Evolutionary conservation across 441 rosid species (phyloP).

Genomic region (Erodium texanum): DNA sequence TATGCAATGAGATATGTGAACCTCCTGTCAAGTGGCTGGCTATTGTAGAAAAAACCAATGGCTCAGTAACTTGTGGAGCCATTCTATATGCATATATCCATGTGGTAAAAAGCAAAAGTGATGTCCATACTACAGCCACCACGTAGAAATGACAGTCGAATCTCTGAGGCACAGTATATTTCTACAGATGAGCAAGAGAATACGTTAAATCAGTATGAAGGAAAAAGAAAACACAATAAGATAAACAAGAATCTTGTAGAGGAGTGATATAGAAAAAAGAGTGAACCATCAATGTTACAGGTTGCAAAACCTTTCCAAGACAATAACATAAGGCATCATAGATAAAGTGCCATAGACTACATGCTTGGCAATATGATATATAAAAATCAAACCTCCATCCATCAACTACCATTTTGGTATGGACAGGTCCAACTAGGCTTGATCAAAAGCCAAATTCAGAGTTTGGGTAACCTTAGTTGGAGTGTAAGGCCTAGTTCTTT

Average conservation of each 20-base stretch:
- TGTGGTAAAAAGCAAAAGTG: slow-evolving; percentile 42
- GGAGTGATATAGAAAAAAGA: background rate
- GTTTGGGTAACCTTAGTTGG: too few relatives aligned
- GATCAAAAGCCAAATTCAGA: too few relatives aligned
- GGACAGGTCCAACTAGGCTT: too few relatives aligned
- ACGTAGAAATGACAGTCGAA: slow-evolving; percentile 63
- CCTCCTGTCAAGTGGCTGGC: slow-evolving; percentile 43
- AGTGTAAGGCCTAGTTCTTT: too few relatives aligned
- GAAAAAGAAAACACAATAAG: background rate
- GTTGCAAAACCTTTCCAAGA: too few relatives aligned
- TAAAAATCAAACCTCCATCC: too few relatives aligned
- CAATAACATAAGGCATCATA: too few relatives aligned
- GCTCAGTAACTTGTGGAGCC: slow-evolving; percentile 31
- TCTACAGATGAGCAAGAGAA: slow-evolving; percentile 22
- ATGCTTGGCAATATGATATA: too few relatives aligned
- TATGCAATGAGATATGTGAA: slow-evolving; percentile 34
- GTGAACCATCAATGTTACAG: too few relatives aligned
- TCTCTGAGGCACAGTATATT: slow-evolving; percentile 57
- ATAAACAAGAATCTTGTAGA: background rate
- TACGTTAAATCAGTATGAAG: slow-evolving; percentile 2
- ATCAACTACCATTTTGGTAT: too few relatives aligned
- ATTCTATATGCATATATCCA: slow-evolving; percentile 45
- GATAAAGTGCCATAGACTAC: too few relatives aligned
- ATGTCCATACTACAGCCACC: slow-evolving; percentile 59
- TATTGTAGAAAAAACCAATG: slow-evolving; percentile 27